phyloP scores from a whole-genome alignment of 306 rosid species.

The Glycyrrhiza uralensis region DNA sequence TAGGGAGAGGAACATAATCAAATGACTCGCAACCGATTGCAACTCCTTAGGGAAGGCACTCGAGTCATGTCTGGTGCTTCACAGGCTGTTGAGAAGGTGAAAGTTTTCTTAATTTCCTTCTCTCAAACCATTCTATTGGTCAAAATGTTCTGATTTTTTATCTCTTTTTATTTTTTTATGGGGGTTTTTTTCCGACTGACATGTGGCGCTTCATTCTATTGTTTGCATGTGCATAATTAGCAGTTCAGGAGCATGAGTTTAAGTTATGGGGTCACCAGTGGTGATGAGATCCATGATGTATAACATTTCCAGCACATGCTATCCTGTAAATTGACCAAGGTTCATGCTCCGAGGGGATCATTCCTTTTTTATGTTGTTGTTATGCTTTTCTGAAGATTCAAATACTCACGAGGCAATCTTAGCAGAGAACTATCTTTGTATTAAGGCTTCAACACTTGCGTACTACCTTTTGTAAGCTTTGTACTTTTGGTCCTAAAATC shows the following conservation, averaged over 20 bases:
- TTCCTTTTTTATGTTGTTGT: constrained; percentile 1
- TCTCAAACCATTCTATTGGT: background rate
- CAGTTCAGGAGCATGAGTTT: constrained; percentile 52
- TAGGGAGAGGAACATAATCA: constrained; percentile 67
- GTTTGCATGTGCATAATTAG: background rate
- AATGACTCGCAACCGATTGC: constrained; percentile 34
- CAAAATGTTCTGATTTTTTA: background rate
- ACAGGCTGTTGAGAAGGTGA: constrained; percentile 35
- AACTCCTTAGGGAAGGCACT: constrained; percentile 46
- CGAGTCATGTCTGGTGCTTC: constrained; percentile 27
- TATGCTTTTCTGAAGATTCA: constrained; percentile 22
- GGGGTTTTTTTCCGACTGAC: background rate
- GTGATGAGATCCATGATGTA: constrained; percentile 18
- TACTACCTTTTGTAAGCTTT: background rate
- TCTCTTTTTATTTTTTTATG: background rate
- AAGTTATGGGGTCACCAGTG: constrained; percentile 28
- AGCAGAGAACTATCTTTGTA: background rate
- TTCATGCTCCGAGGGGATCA: constrained; percentile 15
- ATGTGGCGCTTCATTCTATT: background rate
- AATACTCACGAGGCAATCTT: constrained; percentile 1
- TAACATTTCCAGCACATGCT: background rate
- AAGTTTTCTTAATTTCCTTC: background rate
- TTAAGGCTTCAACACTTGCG: background rate
- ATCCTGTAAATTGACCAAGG: constrained; percentile 2
- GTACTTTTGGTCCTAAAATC: background rate